phyloP scores from a whole-genome alignment of 352 stramenopile genomes.

The Globisporangium sylvaticum region DNA sequence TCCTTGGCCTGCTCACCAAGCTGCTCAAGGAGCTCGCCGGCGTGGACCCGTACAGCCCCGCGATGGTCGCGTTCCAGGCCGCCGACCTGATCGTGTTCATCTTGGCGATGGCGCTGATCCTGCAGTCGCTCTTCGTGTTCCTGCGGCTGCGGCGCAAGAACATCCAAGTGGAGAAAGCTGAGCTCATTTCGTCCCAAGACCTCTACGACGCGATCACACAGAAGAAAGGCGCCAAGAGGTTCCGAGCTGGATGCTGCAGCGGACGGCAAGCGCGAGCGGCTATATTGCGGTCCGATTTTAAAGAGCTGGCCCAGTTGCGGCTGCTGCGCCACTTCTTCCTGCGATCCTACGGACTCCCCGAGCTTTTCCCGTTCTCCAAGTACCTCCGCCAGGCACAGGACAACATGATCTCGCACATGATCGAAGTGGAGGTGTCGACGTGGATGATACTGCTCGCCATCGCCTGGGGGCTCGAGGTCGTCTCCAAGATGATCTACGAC shows the following conservation, averaged over 20 bases:
- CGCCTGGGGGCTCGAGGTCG: constrained; percentile 34
- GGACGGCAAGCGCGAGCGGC: neutral
- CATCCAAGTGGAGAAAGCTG: constrained; percentile 28
- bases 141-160: constrained; percentile 37
- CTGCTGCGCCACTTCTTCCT: constrained; percentile 49
- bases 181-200: constrained; percentile 43
- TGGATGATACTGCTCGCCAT: constrained; percentile 53
- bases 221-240: neutral
- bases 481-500: constrained; percentile 14
- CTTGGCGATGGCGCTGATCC: constrained; percentile 44
- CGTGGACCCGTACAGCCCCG: constrained; percentile 23
- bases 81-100: constrained; percentile 58
- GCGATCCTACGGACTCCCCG: constrained; percentile 31
- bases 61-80: constrained; percentile 46
- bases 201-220: constrained; percentile 22
- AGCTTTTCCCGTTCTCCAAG: constrained; percentile 70
- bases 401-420: constrained; percentile 77
- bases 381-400: constrained; percentile 69
- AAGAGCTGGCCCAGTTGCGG: constrained; percentile 26
- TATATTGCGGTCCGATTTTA: constrained; percentile 7
- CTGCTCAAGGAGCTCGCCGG: constrained; percentile 34
- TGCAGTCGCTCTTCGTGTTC: constrained; percentile 51
- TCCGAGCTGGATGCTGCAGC: neutral
- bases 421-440: constrained; percentile 68
- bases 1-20: constrained; percentile 51